These are phyloP conservation scores for Nowakowskiella sp. DNA, from an alignment of 192 early-diverging fungal species.

Conservation along the genomic window DNA sequence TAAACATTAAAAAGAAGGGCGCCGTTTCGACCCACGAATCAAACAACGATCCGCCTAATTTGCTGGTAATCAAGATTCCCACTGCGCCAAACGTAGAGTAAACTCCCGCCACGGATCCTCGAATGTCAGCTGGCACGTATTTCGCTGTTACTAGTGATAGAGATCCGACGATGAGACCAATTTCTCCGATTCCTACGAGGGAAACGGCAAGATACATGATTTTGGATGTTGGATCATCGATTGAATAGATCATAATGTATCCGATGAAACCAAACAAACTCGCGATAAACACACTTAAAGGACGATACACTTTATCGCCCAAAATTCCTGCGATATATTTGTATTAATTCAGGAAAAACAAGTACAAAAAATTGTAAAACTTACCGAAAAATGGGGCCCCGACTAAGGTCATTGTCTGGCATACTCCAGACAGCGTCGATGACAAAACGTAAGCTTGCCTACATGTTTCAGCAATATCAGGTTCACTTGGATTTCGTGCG, in stretches of 20 bases:
- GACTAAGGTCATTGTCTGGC: constrained; percentile 56
- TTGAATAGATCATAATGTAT: constrained; percentile 43
- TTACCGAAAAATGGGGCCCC: constrained; percentile 54
- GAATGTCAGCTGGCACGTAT: constrained; percentile 34
- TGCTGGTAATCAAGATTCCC: constrained; percentile 54
- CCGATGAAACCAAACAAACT: constrained; percentile 41
- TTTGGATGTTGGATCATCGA: constrained; percentile 30
- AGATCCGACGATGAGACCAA: constrained; percentile 60
- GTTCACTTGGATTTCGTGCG: constrained; percentile 4
- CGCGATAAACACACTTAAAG: constrained; percentile 28
- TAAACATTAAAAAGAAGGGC: constrained; percentile 7
- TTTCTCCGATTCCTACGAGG: constrained; percentile 51
- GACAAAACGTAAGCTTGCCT: constrained; percentile 31
- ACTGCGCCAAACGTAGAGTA: constrained; percentile 54
- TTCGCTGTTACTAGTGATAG: constrained; percentile 52
- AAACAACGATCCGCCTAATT: constrained; percentile 56
- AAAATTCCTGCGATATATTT: constrained; percentile 11
- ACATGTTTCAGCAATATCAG: constrained; percentile 32
- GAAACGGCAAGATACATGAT: constrained; percentile 33
- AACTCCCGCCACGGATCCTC: constrained; percentile 57
- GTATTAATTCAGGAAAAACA: not conserved
- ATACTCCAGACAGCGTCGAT: constrained; percentile 41
- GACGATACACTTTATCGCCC: constrained; percentile 28
- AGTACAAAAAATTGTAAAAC: too few species aligned
- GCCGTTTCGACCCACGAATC: constrained; percentile 20